Base-by-base conservation (phyloP, 805 yeast species). In the Schwanniomyces vanrijiae region DNA sequence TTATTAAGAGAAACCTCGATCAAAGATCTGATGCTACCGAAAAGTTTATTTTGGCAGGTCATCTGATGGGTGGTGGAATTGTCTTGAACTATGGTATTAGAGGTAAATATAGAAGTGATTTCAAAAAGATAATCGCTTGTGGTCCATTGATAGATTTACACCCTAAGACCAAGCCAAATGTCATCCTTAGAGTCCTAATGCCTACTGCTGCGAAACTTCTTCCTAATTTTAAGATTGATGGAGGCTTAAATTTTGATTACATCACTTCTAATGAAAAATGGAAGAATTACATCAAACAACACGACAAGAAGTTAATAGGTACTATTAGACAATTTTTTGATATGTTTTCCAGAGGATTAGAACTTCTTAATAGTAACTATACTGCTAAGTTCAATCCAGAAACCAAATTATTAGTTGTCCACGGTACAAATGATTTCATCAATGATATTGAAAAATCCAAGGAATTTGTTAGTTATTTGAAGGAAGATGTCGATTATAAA, bases 31-130 rank as follows among this genome's bases (percentile, higher is more conserved):
- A 61, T 5, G 60, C 60, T 31, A 38, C 47, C 2, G 72, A 69
- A 41, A 77, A 77, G 50, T 54, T 86, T 26, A 76, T 70, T 54
- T 57, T 88, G 40, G 69, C 78, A 57, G 90, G 92, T 1, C 89
- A 83, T 53, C 86, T 90, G 8, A 86, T 88, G 91, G 96, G 96
- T 43, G 92, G 92, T 18, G 91, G 86, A 0, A 81, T 87, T 43
- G 70, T 69, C 0, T 66, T 87, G 47, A 84, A 83, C 61, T 86
- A 87, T 60, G 82, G 80, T 3, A 72, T 80, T 31, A 58, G 60
- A 26, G 91, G 91, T 2, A 76, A 69, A 48, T 65, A 74, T 56
- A 71, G 65, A 39, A 72, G 76, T 22, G 55, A 71, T 16, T 49
- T 87, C 21, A 65, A 69, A 28, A 81, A 80, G 0, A 73, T 79